Base-by-base conservation (phyloP, 2,329 filamentous ascomycete genomes). In the Chalaropsis ovoidea region DNA sequence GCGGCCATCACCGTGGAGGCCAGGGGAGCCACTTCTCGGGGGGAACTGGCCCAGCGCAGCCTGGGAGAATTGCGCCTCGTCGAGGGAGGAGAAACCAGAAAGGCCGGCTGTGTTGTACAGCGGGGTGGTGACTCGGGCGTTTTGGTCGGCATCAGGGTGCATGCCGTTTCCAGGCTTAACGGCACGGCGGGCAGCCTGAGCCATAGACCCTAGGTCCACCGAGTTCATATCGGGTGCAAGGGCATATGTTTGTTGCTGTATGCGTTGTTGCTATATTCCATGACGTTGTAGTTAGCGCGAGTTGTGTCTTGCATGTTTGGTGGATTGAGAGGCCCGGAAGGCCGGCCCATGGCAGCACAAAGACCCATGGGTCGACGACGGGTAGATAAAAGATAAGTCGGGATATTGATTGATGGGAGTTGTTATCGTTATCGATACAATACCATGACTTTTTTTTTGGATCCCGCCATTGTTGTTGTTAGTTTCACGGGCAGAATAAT, bases 11-110 rank as follows among this genome's bases (percentile, higher is more conserved):
- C 79, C 81, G 69, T 80, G 83, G 69, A 80, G 70, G 7, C 79
- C 80, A 17, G 80, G 71, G 82, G 74, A 73, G 83, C 74, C 80
- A 73, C 76, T 79, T 70, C 72, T 82, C 70, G 76, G 84, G 81
- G 76, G 84, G 81, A 65, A 77, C 72, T 72, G 79, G 68, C 63
- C 65, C 74, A 80, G 70, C 72, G 79, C 68, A 73, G 82, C 72
- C 69, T 79, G 75, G 69, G 86, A 85, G 73, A 90, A 88, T 65
- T 85, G 82, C 67, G 89, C 84, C 63, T 87, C 83, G 52, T 87
- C 84, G 67, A 95, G 87, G 68, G 85, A 84, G 71, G 90, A 87
- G 75, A 96, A 96, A 69, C 91, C 81, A 70, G 89, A 84, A 71
- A 94, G 56, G 19, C 64, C 83, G 42, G 88, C 86, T 6, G 88